Base-by-base conservation (phyloP, 192 early-diverging fungal species). In the Mycoemilia scoparia region DNA sequence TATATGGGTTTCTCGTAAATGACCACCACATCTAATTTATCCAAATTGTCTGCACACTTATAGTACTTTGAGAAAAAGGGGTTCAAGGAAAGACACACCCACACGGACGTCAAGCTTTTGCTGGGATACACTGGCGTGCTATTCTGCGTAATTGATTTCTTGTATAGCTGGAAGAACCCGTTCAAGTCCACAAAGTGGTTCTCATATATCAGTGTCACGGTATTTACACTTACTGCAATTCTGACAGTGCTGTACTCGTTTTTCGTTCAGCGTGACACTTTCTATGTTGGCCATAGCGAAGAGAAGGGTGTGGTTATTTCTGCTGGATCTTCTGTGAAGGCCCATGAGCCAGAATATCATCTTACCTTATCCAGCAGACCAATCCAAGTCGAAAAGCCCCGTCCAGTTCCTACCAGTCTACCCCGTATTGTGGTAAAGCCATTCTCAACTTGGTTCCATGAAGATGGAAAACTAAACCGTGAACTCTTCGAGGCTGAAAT, bases 91-190 rank as follows among this genome's bases (percentile, higher is more conserved):
- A 70, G 68, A 53, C 73, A 86, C 52, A 70, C 59, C 15, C 87
- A 87, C 49, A 74, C 75, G 4, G 82, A 91, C 47, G 64, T 70
- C 36, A 82, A 82, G 46, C 73, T 91, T 3, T 35, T 78, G 8
- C 59, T 91, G 9, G 87, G 87, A 18, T 91, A 82, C 51, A 27
- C 73, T 10, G 69, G 80, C 2, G 72, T 73, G 36, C 34, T 67
- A 1, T 77, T 84, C 57, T 82, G 83, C 32, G 79, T 64, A 12
- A 69, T 59, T 34, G 76, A 71, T 33, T 70, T 72, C 41, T 66
- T 60, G 34, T 74, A 79, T 46, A 74, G 68, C 43, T 76, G 72
- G 54, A 70, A 71, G 36, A 64, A 67, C 21, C 65, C 69, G 18
- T 79, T 82, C 36, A 49, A 70, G 35, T 57, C 61, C 25, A 66